A percentile compares a stretch with the other conserved stretches of the same genome.
Conservation (phyloP, 768 basidiomycete genomes). For the Mycena galericulata region DNA sequence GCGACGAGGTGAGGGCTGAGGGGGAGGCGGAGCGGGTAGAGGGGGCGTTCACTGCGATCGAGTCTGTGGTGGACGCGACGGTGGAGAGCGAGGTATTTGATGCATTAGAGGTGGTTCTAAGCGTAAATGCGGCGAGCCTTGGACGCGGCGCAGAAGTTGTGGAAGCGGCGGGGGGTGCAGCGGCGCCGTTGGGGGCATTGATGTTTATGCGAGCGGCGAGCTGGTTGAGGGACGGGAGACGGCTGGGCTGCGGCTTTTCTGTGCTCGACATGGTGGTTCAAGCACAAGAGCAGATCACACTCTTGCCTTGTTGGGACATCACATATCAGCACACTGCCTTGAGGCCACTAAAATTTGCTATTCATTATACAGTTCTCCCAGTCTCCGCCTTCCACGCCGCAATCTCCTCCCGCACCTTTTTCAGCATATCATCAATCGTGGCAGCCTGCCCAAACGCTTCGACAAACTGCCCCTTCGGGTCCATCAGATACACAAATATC, state of each 20-base stretch:
- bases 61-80: constrained; percentile 68
- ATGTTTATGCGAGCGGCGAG: constrained; percentile 82
- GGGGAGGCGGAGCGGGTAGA: constrained; percentile 79
- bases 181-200: constrained; percentile 44
- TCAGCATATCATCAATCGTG: constrained; percentile 74
- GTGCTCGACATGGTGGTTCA: constrained; percentile 25
- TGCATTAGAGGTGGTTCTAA: constrained; percentile 69
- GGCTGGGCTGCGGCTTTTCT: constrained; percentile 41
- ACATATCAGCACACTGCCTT: background rate
- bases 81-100: constrained; percentile 66
- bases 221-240: constrained; percentile 83
- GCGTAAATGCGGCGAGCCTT: constrained; percentile 77
- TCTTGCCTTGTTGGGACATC: background rate
- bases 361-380: constrained; percentile 41
- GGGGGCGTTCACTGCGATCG: constrained; percentile 74
- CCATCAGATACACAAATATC: constrained; percentile 99
- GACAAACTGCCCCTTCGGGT: constrained; percentile 92
- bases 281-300: constrained; percentile 13
- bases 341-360: background rate
- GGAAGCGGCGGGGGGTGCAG: constrained; percentile 39
- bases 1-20: constrained; percentile 59
- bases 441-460: constrained; percentile 95
- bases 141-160: constrained; percentile 65
- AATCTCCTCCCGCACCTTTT: constrained; percentile 66
- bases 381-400: constrained; percentile 56